These are phyloP conservation scores for Fennellomyces sp. DNA, from an alignment of 371 early-diverging fungal genomes.

Conservation along the genomic window DNA sequence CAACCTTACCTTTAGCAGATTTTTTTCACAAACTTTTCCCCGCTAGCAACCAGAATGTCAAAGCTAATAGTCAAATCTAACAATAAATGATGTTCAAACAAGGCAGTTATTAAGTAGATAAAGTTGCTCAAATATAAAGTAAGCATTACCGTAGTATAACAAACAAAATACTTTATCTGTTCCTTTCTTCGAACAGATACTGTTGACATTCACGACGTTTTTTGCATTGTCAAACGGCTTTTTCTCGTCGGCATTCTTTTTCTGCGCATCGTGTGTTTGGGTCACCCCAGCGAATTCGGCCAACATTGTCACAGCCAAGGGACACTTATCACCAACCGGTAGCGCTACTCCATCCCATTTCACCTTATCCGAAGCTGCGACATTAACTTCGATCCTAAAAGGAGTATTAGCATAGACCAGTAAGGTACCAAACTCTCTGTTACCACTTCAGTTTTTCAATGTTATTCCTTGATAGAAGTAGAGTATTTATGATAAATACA, in stretches of 20 bases:
- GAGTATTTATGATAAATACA: too few relatives aligned
- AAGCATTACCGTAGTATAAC: neutral
- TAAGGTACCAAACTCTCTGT: too few relatives aligned
- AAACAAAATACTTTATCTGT: neutral
- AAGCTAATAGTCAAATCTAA: too few relatives aligned
- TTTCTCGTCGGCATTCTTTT: neutral
- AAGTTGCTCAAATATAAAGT: too few relatives aligned
- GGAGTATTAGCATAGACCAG: too few relatives aligned
- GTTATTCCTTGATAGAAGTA: too few relatives aligned
- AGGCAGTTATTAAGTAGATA: too few relatives aligned
- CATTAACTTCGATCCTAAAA: neutral
- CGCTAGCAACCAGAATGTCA: too few relatives aligned
- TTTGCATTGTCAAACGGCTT: neutral
- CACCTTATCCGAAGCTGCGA: neutral
- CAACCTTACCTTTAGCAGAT: too few relatives aligned
- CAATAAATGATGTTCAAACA: too few relatives aligned
- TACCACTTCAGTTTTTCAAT: too few relatives aligned
- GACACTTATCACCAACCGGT: neutral
- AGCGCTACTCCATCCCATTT: neutral
- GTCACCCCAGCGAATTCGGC: neutral
- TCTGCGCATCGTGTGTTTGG: neutral
- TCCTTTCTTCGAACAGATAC: neutral
- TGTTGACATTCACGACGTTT: neutral
- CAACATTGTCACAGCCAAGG: neutral
- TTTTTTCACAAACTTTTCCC: too few relatives aligned